phyloP scores from a whole-genome alignment of 371 early-diverging fungal genomes.

The Mucor saturninus region DNA sequence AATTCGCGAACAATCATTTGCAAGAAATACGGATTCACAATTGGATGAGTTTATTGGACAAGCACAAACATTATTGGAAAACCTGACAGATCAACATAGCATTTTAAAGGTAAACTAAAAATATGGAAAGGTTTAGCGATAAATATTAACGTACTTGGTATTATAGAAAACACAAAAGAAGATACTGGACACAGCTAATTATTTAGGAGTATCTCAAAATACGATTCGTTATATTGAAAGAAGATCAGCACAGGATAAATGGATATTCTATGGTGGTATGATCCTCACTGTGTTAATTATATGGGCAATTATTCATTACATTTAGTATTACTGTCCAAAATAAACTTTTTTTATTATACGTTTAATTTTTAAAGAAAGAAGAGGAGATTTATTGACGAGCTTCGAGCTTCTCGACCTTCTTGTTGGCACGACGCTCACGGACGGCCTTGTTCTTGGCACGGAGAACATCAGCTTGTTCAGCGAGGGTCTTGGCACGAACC shows the following conservation, averaged over 20 bases:
- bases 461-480: constrained; percentile 99
- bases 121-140: not conserved
- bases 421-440: constrained; percentile 91
- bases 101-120: constrained; percentile 69
- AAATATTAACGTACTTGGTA: not conserved
- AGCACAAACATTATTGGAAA: constrained; percentile 70
- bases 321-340: not conserved
- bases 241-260: constrained; percentile 78
- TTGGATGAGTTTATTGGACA: constrained; percentile 78
- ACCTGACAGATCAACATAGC: constrained; percentile 78
- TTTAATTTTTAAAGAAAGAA: not conserved
- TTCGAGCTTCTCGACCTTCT: constrained; percentile 74
- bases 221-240: constrained; percentile 86
- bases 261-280: constrained; percentile 81
- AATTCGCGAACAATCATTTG: constrained; percentile 53
- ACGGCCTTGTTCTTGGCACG: constrained; percentile 96
- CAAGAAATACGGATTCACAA: constrained; percentile 61
- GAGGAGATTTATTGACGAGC: constrained; percentile 18
- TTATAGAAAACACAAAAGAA: constrained; percentile 75
- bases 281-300: constrained; percentile 60
- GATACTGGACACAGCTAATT: constrained; percentile 79
- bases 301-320: constrained; percentile 62
- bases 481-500: constrained; percentile 91
- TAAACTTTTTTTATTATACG: not conserved
- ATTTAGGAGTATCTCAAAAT: constrained; percentile 81